Evolutionary conservation across 2,329 filamentous ascomycete species (phyloP).

Genomic region (Aureobasidium sp.): DNA sequence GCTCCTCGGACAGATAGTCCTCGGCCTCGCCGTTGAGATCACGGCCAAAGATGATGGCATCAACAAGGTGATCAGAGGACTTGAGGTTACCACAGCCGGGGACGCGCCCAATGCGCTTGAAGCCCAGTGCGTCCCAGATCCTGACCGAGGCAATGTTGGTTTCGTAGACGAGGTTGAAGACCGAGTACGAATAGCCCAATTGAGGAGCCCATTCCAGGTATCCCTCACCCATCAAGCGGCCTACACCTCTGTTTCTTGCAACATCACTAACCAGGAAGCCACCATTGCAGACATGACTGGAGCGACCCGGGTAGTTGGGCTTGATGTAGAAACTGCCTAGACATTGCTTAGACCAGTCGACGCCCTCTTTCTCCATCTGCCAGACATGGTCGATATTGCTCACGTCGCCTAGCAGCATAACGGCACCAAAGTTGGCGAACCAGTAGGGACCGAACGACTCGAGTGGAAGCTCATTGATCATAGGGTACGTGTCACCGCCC

Average conservation of each 20-base stretch:
- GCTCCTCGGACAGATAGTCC: constrained; percentile 85
- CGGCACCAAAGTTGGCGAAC: constrained; percentile 83
- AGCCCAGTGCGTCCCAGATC: constrained; percentile 87
- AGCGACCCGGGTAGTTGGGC: constrained; percentile 85
- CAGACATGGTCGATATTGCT: constrained; percentile 50
- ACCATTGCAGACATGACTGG: constrained; percentile 78
- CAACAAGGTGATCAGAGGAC: constrained; percentile 40
- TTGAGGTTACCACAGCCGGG: constrained; percentile 45
- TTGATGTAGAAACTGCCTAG: constrained; percentile 91
- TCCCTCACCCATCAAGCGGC: constrained; percentile 45
- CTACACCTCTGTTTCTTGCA: constrained; percentile 43
- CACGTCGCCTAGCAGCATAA: constrained; percentile 78
- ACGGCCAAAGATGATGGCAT: constrained; percentile 54
- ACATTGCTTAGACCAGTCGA: constrained; percentile 73
- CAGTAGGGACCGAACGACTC: constrained; percentile 75
- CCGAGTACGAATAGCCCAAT: constrained; percentile 77
- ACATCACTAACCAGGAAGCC: constrained; percentile 45
- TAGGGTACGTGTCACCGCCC: constrained; percentile 85
- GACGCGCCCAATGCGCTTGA: constrained; percentile 84
- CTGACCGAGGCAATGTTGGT: constrained; percentile 84
- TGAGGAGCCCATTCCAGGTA: constrained; percentile 49
- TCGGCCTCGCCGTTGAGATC: constrained; percentile 59
- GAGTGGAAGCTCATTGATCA: constrained; percentile 69
- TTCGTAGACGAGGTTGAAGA: constrained; percentile 93
- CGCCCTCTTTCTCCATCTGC: constrained; percentile 38